A percentile compares a stretch with the other conserved stretches of the same genome.
Evolutionary conservation across 169 alveolate species (phyloP).

Genomic region (Cystoisospora suis): DNA sequence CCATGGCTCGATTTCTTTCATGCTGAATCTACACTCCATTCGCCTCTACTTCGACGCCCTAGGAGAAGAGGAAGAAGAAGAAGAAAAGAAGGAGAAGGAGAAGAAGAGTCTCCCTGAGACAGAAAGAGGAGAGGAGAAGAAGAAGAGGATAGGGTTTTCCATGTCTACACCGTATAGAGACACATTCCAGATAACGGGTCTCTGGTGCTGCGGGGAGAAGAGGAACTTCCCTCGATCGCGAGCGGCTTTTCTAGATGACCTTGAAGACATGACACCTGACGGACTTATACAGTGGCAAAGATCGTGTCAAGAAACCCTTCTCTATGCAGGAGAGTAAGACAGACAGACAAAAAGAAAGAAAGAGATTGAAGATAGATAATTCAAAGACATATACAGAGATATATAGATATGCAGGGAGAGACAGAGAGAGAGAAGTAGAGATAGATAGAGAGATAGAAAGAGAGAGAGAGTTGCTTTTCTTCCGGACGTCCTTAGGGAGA

Average conservation of each 20-base stretch:
- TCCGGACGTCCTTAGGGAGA: background rate
- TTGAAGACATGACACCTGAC: slow-evolving; percentile 65
- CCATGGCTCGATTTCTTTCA: slow-evolving; percentile 84
- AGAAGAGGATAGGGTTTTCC: too few relatives aligned
- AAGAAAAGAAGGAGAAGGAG: too few relatives aligned
- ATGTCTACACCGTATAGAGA: slow-evolving; percentile 82
- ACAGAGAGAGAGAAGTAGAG: background rate
- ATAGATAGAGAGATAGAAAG: background rate
- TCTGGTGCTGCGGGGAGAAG: slow-evolving; percentile 60
- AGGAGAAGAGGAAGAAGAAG: too few relatives aligned
- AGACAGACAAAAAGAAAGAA: background rate
- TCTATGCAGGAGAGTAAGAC: slow-evolving; percentile 52
- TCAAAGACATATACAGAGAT: background rate
- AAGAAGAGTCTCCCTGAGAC: too few relatives aligned
- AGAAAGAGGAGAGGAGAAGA: too few relatives aligned
- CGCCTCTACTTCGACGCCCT: slow-evolving; percentile 74
- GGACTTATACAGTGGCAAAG: slow-evolving; percentile 63
- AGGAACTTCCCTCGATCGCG: slow-evolving; percentile 43
- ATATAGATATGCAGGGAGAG: background rate
- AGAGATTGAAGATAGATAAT: background rate
- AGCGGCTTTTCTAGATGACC: slow-evolving; percentile 58
- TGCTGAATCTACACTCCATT: slow-evolving; percentile 84
- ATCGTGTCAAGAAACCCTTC: slow-evolving; percentile 46
- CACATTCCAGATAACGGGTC: slow-evolving; percentile 78
- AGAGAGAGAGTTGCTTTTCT: background rate